Percentiles rank a stretch among this genome's conserved stretches.
Evolutionary conservation across 2,329 filamentous ascomycete species (phyloP).

Genomic region (Biscogniauxia mediterranea): DNA sequence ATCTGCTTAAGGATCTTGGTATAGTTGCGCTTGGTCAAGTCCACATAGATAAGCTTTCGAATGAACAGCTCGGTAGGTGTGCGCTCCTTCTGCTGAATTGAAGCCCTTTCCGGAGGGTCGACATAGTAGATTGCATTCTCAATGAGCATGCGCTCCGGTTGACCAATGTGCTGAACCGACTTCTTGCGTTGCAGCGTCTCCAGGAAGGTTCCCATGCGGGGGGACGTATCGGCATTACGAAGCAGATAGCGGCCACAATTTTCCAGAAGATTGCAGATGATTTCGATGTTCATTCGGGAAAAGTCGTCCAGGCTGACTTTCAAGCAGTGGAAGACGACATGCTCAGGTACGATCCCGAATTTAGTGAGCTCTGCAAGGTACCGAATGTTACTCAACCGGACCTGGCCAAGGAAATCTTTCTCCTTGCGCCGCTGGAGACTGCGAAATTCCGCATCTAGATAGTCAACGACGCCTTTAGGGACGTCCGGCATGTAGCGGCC

Average conservation of each 20-base stretch:
- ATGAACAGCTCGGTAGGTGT: conserved; percentile 92
- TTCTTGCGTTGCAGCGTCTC: conserved; percentile 97
- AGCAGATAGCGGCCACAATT: conserved; percentile 94
- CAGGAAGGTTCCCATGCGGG: conserved; percentile 89
- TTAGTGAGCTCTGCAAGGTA: conserved; percentile 97
- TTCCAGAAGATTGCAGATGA: conserved; percentile 92
- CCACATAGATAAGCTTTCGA: conserved; percentile 86
- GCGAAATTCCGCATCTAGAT: conserved; percentile 94
- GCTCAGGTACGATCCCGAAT: conserved; percentile 95
- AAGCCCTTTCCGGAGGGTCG: conserved; percentile 87
- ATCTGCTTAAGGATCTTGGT: conserved; percentile 93
- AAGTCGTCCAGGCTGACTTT: conserved; percentile 98
- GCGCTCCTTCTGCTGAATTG: conserved; percentile 94
- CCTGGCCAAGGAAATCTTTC: conserved; percentile 94
- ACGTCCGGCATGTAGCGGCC: conserved; percentile 93
- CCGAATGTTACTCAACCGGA: conserved; percentile 91
- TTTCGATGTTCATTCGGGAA: conserved; percentile 98
- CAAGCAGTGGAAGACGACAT: conserved; percentile 97
- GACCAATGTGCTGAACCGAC: conserved; percentile 87
- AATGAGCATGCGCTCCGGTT: conserved; percentile 96
- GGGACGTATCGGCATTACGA: conserved; percentile 87
- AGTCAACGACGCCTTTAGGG: conserved; percentile 85
- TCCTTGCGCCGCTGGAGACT: conserved; percentile 95
- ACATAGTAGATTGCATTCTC: conserved; percentile 99
- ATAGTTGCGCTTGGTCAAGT: conserved; percentile 91